phyloP scores from a whole-genome alignment of 192 early-diverging fungal genomes.

The Coemansia sp. region DNA sequence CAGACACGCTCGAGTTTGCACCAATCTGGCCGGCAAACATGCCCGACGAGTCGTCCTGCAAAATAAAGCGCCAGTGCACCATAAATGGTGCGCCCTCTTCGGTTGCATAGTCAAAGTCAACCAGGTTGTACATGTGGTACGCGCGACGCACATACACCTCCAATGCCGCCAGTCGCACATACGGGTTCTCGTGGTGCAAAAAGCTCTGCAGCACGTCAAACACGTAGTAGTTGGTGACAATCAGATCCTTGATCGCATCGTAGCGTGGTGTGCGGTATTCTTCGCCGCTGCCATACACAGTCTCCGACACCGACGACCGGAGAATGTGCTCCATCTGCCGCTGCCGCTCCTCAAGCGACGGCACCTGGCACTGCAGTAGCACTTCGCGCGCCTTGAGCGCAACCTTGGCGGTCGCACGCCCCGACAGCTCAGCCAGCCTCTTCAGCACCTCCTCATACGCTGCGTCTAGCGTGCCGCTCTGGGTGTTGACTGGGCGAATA shows the following conservation, averaged over 20 bases:
- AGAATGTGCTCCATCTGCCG: constrained; percentile 84
- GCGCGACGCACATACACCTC: constrained; percentile 97
- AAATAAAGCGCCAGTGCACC: constrained; percentile 76
- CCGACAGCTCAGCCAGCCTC: constrained; percentile 73
- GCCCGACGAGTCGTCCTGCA: constrained; percentile 62
- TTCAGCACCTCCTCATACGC: constrained; percentile 77
- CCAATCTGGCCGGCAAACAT: constrained; percentile 38
- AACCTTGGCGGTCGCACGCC: constrained; percentile 79
- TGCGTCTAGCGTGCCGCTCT: constrained; percentile 65
- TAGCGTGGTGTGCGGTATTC: constrained; percentile 70
- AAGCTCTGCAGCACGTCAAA: constrained; percentile 92
- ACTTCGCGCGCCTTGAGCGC: constrained; percentile 94
- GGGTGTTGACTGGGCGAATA: constrained; percentile 63
- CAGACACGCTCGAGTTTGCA: constrained; percentile 38
- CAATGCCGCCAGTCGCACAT: constrained; percentile 80
- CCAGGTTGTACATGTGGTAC: constrained; percentile 95
- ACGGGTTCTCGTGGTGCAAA: constrained; percentile 82
- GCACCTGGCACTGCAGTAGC: constrained; percentile 89
- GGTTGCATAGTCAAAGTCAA: constrained; percentile 74
- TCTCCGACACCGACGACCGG: constrained; percentile 69
- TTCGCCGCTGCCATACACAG: constrained; percentile 73
- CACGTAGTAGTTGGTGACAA: constrained; percentile 93
- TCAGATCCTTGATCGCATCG: constrained; percentile 77
- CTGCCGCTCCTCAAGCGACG: constrained; percentile 86
- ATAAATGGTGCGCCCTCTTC: constrained; percentile 63